phyloP scores from a whole-genome alignment of 1,284 basidiomycete genomes.

The Tilletia indica region DNA sequence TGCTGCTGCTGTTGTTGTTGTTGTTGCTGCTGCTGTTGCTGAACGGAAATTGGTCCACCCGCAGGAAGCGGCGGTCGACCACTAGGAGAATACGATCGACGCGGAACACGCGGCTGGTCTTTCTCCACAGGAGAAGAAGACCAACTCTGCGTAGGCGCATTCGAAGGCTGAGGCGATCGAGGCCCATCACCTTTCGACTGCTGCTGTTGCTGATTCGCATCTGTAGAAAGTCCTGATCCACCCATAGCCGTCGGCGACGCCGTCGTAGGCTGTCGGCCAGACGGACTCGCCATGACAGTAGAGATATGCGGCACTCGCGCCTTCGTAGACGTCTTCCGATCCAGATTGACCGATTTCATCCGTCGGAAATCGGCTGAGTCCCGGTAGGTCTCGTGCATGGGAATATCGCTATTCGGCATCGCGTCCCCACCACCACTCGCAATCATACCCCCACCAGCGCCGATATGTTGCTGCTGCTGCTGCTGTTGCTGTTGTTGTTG shows the following conservation, averaged over 20 bases:
- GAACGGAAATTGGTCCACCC: background rate
- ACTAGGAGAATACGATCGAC: background rate
- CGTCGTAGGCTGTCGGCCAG: slow-evolving; percentile 57
- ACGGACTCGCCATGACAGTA: slow-evolving; percentile 92
- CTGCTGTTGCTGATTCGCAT: background rate
- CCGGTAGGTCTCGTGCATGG: slow-evolving; percentile 65
- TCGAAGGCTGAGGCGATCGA: slow-evolving; percentile 9
- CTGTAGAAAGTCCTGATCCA: background rate
- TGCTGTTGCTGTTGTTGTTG: background rate
- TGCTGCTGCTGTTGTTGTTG: background rate
- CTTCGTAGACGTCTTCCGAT: slow-evolving; percentile 89
- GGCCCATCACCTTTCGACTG: background rate
- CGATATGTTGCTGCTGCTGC: background rate
- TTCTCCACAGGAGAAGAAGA: background rate
- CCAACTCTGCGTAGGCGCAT: slow-evolving; percentile 6
- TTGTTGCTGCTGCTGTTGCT: too few relatives aligned
- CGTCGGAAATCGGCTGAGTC: slow-evolving; percentile 87
- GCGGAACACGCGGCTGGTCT: background rate
- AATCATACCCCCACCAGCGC: background rate
- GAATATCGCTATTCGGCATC: slow-evolving; percentile 5
- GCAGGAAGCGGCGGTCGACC: background rate
- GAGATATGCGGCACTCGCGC: slow-evolving; percentile 88
- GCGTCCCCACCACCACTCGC: background rate
- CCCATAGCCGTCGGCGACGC: background rate
- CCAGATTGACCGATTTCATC: slow-evolving; percentile 78